Percentiles rank a stretch among this genome's conserved stretches.
Evolutionary conservation across 176 grass and related monocot genomes (phyloP).

Genomic region (Raddia distichophylla): DNA sequence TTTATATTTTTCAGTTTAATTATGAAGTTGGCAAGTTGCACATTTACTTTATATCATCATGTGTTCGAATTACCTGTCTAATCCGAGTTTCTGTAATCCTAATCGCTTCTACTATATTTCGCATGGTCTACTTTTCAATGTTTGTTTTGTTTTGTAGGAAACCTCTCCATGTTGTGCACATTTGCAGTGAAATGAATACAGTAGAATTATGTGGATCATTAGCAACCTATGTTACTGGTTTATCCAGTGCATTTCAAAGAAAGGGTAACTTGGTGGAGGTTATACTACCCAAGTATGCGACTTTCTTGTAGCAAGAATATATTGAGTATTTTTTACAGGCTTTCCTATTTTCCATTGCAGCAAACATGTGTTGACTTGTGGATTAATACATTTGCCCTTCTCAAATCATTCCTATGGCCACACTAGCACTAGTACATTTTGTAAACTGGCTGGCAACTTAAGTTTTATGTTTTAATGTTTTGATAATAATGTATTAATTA

Average conservation of each 20-base stretch:
- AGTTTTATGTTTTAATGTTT: background rate
- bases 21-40: background rate
- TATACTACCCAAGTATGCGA: conserved; percentile 65
- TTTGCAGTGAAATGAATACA: conserved; percentile 61
- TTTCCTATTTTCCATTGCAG: no score
- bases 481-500: background rate
- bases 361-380: conserved; percentile 3
- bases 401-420: background rate
- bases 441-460: background rate
- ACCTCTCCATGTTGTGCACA: conserved; percentile 59
- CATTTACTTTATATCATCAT: no score
- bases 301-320: background rate
- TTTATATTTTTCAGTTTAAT: conserved; percentile 19
- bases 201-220: conserved; percentile 54
- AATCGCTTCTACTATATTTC: conserved; percentile 12
- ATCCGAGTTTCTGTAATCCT: conserved; percentile 4
- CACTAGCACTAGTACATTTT: background rate
- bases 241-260: conserved; percentile 59
- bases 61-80: background rate
- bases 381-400: background rate
- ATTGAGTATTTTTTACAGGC: background rate
- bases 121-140: background rate
- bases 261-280: conserved; percentile 63
- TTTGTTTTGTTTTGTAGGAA: conserved; percentile 40
- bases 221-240: conserved; percentile 50